phyloP scores from a whole-genome alignment of 192 early-diverging fungal genomes.

The Podila epigama region DNA sequence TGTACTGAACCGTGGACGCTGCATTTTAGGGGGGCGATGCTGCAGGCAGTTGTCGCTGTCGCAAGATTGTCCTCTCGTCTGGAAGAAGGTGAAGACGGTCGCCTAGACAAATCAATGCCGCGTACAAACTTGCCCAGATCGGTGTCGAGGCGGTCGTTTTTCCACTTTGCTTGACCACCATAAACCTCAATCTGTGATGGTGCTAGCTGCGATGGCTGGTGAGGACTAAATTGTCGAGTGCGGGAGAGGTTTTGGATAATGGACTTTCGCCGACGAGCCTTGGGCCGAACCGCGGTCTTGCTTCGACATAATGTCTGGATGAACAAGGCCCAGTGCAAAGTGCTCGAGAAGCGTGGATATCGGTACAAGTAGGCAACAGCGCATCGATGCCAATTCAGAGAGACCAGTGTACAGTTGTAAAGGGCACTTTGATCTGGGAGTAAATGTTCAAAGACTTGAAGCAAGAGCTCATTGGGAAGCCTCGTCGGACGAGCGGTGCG shows the following conservation, averaged over 20 bases:
- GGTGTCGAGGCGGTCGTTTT: conserved; percentile 9
- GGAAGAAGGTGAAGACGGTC: too few relatives aligned
- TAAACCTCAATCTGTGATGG: conserved; percentile 5
- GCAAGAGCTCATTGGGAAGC: conserved; percentile 54
- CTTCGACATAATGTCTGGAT: conserved; percentile 45
- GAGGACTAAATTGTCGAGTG: conserved; percentile 2
- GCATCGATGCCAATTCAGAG: conserved; percentile 53
- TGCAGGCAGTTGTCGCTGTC: too few relatives aligned
- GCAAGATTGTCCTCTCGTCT: too few relatives aligned
- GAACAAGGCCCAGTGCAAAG: conserved; percentile 57
- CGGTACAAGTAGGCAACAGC: conserved; percentile 49
- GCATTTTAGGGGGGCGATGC: too few relatives aligned
- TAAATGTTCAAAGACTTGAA: conserved; percentile 51
- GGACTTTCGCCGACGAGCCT: conserved; percentile 10
- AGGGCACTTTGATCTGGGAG: conserved; percentile 29
- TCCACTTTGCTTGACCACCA: conserved; percentile 7
- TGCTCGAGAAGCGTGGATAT: conserved; percentile 47
- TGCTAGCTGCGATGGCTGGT: conserved; percentile 11
- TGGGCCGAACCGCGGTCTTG: conserved; percentile 23
- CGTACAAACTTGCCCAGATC: conserved; percentile 51
- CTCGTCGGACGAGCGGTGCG: neutral
- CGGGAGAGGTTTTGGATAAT: conserved; percentile 10
- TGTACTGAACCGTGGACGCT: too few relatives aligned
- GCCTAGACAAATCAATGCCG: conserved; percentile 51
- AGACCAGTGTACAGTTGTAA: conserved; percentile 39